Evolutionary conservation across 2,329 filamentous ascomycete species (phyloP).

Genomic region (Blumeria hordei): DNA sequence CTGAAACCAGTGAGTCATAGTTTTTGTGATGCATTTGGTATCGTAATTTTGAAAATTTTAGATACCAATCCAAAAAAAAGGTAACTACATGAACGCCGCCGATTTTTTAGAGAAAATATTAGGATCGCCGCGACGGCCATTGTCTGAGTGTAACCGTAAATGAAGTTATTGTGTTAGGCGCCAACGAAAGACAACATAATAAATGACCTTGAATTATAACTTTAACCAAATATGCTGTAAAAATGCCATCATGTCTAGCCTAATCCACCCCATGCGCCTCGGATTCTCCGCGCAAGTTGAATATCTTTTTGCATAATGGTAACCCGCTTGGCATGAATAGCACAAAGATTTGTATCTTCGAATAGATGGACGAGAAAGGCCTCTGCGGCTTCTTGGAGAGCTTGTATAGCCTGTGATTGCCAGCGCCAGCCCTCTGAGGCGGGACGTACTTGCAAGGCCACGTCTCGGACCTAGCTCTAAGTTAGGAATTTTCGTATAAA

Average conservation of each 20-base stretch:
- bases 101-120: no score
- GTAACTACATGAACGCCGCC: no score
- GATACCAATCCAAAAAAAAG: no score
- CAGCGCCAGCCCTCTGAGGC: conserved; percentile 54
- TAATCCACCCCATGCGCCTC: conserved; percentile 52
- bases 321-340: conserved; percentile 87
- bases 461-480: conserved; percentile 37
- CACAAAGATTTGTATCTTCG: conserved; percentile 86
- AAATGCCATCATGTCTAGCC: conserved; percentile 17
- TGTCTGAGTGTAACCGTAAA: no score
- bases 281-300: conserved; percentile 62
- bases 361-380: conserved; percentile 93
- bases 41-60: no score
- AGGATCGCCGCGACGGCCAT: no score
- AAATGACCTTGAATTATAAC: no score
- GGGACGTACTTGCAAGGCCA: conserved; percentile 39
- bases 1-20: no score
- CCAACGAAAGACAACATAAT: no score
- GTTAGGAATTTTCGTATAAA: background rate
- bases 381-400: conserved; percentile 86
- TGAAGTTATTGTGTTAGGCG: no score
- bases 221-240: no score
- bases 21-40: no score
- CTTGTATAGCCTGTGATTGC: conserved; percentile 87
- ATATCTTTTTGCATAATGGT: conserved; percentile 98